Base-by-base conservation (phyloP, 2,329 filamentous ascomycete genomes). In the Penicillium sp. region DNA sequence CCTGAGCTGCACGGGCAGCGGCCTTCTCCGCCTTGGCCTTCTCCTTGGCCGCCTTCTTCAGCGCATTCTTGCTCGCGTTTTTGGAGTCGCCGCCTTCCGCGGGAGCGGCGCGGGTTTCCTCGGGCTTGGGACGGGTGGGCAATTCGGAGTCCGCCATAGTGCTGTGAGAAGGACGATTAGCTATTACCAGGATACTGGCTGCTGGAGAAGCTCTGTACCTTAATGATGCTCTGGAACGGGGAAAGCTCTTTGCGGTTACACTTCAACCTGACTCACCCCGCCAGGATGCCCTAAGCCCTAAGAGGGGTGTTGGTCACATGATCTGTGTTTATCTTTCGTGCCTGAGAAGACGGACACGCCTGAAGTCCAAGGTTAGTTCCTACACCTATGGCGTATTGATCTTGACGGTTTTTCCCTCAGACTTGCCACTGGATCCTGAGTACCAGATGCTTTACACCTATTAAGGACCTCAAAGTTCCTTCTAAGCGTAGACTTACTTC, bases 1-100 rank as follows among this genome's bases (percentile, higher is more conserved):
- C 85, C 63, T 86, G 84, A 58, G 88, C 86, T n/a, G 84, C 85
- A 42, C 69, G 82, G 73, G 66, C 80, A 66, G 61, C 77, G 36
- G 86, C 86, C 71, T 94, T 94, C 65, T 82, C 78, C 10, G 86
- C 87, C 71, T 94, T 90, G 68, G 91, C 90, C 74, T 89, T 89
- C 23, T 90, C 87, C 74, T 94, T 94, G 60, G 86, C 85, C 37
- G 86, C 84, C 75, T 94, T 95, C 75, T 94, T 94, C 55, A 85
- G 73, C 13, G 83, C 88, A 70, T 84, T 90, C 74, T 94, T 90
- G 51, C 85, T 88, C 34, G 63, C 53, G 53, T 49, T 59, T 58
- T 66, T 66, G 44, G 52, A 60, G 40, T 56, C 63, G 41, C 68
- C 72, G 40, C 68, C 72, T 51, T 69, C 71, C 38, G 61, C 66